Evolutionary conservation across 495 filamentous ascomycete species (phyloP), one percentile per base, ranked within the genome.

Genomic region (Apiosordaria backusii): DNA sequence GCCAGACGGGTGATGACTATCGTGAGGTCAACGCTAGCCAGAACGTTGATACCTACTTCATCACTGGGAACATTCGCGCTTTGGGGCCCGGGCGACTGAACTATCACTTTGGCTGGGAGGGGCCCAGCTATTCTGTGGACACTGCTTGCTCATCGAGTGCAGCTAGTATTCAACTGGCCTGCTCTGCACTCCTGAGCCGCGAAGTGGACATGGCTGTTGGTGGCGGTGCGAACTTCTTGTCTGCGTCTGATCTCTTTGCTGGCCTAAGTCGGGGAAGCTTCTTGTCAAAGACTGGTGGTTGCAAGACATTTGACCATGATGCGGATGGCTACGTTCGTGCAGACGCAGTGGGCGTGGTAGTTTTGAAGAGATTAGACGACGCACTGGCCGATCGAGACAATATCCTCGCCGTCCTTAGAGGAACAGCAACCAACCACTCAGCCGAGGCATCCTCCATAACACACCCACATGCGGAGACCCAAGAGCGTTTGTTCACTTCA

Each of bases 71-170:
- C 62, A 87, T 90, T 22, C 84, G 90, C 55, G 91, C 92, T 21
- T 96, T 97, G 67, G 86, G 86, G 4, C 90, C 92, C 0, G 92
- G 91, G 0, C 83, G 92, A 10, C 90, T 95, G 69, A 94, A 93
- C 71, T 83, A 81, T 61, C 88, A 89, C 71, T 92, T 93, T 76
- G 91, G 91, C 58, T 94, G 94, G 72, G 87, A 85, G 62, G 92
- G 92, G 0, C 91, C 92, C 0, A 93, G 89, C 66, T 87, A 89
- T 72, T 89, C 83, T 64, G 81, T 93, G 35, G 92, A 97, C 71
- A 94, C 92, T 0, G 92, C 92, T n/a, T 97, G 92, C 73, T 94
- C 90, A n/a, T 93, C 88, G 13, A 89, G 87, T 70, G 79, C 91
- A 15, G 88, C 91, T 10, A 89, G 89, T 7, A 86, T 96, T 57